Percentiles rank a stretch among this genome's conserved stretches.
phyloP scores from a whole-genome alignment of 1,284 basidiomycete genomes.

The Inonotus hispidus region DNA sequence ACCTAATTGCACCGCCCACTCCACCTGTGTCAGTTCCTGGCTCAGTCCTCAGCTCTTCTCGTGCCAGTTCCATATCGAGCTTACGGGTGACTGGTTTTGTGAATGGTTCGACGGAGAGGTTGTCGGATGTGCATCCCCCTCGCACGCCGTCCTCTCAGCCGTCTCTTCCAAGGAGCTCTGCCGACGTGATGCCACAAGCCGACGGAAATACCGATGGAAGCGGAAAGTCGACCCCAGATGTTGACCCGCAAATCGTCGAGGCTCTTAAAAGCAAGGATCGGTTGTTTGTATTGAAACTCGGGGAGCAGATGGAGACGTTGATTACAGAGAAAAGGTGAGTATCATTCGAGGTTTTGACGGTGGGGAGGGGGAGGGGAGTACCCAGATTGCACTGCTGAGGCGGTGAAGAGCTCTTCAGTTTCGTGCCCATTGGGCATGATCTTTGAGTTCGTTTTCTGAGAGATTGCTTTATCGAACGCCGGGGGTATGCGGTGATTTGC shows the following conservation, averaged over 20 bases:
- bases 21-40: constrained; percentile 1
- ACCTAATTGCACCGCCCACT: not conserved
- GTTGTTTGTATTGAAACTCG: constrained; percentile 77
- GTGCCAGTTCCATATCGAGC: constrained; percentile 10
- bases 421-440: too few species aligned
- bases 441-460: too few species aligned
- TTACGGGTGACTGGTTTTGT: not conserved
- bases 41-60: constrained; percentile 12
- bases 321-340: constrained; percentile 67
- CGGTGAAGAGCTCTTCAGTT: too few species aligned
- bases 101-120: constrained; percentile 5
- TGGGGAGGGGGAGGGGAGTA: constrained; percentile 3
- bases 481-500: not conserved
- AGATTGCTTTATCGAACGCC: not conserved
- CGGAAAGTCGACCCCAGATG: constrained; percentile 34
- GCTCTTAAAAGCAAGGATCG: constrained; percentile 83
- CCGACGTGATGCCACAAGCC: constrained; percentile 4
- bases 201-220: constrained; percentile 7
- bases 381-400: not conserved
- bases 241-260: constrained; percentile 73
- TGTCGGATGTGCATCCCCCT: not conserved
- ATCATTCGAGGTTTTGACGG: constrained; percentile 8
- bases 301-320: constrained; percentile 73
- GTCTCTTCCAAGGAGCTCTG: not conserved
- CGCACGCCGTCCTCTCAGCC: constrained; percentile 6